Conservation (phyloP, 805 yeast species). For the Starmerella lactis-condensi region DNA sequence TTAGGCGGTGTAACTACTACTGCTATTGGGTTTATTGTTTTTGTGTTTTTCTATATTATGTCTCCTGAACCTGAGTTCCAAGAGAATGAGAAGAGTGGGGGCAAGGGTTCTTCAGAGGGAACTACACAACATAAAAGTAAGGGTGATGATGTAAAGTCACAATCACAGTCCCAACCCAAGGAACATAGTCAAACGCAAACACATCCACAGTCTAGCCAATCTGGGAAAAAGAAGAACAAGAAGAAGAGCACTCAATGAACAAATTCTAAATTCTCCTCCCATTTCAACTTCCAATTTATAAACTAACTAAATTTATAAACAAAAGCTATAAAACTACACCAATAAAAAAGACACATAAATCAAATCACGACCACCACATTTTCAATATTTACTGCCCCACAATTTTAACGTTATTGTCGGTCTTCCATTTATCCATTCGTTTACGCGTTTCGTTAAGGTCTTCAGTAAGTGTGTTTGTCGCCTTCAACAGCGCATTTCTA, state of each 20-base stretch:
- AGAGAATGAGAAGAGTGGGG: neutral
- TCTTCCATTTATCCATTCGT: slow-evolving; percentile 33
- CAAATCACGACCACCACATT: no score
- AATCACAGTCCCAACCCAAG: neutral
- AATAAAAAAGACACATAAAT: no score
- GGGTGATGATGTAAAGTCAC: neutral
- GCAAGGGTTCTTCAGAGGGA: neutral
- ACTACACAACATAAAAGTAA: neutral
- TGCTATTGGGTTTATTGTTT: slow-evolving; percentile 54
- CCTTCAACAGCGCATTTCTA: slow-evolving; percentile 29
- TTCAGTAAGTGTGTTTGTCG: slow-evolving; percentile 24
- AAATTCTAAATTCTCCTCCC: no score
- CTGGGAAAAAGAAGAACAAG: slow-evolving; percentile 1
- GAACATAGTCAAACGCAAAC: slow-evolving; percentile 1
- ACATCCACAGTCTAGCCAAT: neutral
- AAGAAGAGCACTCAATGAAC: neutral
- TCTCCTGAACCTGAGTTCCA: slow-evolving; percentile 1
- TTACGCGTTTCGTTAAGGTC: slow-evolving; percentile 28
- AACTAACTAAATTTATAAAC: neutral
- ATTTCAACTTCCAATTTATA: no score
- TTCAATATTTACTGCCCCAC: slow-evolving; percentile 22
- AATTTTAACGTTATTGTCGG: slow-evolving; percentile 32
- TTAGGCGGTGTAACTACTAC: slow-evolving; percentile 53
- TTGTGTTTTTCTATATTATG: slow-evolving; percentile 45
- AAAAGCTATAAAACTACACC: neutral